Base-by-base conservation (phyloP, 495 filamentous ascomycete genomes). In the Talaromyces ruber region DNA sequence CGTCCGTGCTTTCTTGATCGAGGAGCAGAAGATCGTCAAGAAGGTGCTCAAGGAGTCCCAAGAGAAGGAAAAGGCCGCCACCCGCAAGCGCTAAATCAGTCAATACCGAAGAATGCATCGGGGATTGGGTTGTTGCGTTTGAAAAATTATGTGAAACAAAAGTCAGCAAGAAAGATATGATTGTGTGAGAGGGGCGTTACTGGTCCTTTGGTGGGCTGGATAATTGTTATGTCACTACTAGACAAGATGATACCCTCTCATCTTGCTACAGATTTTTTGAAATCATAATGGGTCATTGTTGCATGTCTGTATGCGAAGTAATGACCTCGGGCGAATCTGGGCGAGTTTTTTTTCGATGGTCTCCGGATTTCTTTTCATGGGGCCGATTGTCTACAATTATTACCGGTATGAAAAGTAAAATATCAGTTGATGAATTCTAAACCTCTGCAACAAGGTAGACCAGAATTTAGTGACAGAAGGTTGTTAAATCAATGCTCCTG, bases 21-120 rank as follows among this genome's bases (percentile, higher is more conserved):
- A 98, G 84, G 94, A 99, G 86, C 94, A 99, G 84, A 98, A 98
- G 91, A 97, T 99, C 69, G 95, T 99, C 80, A 98, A 99, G 91
- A 98, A 98, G 89, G 94, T 98, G 70, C 86, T 96, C 77, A 93
- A 95, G 86, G 92, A 97, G 82, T 88, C 81, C 66, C 89, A 93
- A 82, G 79, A 83, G 76, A 96, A 95, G 89, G 90, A 90, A 81
- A 63, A 58, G 37, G 53, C 61, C 32, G 72, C 74, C 65, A 63
- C 71, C 59, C 72, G 70, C 66, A 81, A 81, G 78, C 76, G 76
- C 81, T 71, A 76, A 80, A 67, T 74, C 71, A 61, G 22, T 28
- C 18, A 60, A 30, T 22, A 26, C 26, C 26, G 8, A 34, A 16
- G 16, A 59, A 60, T 50, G 43, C 30, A 25, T 60, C 26, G 9